Evolutionary conservation across 1,284 basidiomycete species (phyloP), one percentile per base, ranked within the genome.

Genomic region (Quambalaria eucalypti): DNA sequence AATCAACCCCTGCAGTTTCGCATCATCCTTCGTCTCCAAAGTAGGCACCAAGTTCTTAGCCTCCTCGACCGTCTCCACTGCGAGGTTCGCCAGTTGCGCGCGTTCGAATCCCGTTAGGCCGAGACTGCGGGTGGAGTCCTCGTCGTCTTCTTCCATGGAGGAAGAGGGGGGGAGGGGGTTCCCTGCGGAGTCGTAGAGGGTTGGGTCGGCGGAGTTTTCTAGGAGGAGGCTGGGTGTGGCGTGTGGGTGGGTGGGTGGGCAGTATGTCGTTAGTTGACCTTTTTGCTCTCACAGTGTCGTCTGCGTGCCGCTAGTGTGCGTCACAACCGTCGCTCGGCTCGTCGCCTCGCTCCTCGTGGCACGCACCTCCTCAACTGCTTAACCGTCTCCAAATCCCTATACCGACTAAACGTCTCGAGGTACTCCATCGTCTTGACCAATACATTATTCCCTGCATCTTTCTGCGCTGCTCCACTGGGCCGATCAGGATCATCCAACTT

Each of bases 31-130:
- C 23, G 16, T 19, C 39, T 23, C 42, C 25, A 19, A 66, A 40
- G 89, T 92, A 4, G 90, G 90, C 51, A 95, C 81, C 52, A 91
- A 81, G 66, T 88, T 90, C 78, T 90, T 92, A 16, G 90, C 87
- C 76, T 93, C 90, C 62, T 93, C 90, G 2, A 87, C 83, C 60
- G 86, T 84, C 39, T 85, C 87, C 14, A 90, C 88, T 69, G 87
- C 89, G 54, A 95, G 76, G 69, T 92, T 92, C 23, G 88, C 89
- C 46, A 95, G 86, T 70, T 93, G 90, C 1, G 89, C 90, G 21
- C 87, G 87, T 78, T 95, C 90, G 68, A 92, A 93, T 65, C 88
- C 87, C 0, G 88, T 88, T 44, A 93, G 76, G 6, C 82, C 83
- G 0, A 86, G 82, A 63, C 86, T 58, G 44, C 57, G 61, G 48